A percentile compares a stretch with the other conserved stretches of the same genome.
Evolutionary conservation across 495 filamentous ascomycete genomes (phyloP).

Genomic region (Hypoxylon cercidicola): DNA sequence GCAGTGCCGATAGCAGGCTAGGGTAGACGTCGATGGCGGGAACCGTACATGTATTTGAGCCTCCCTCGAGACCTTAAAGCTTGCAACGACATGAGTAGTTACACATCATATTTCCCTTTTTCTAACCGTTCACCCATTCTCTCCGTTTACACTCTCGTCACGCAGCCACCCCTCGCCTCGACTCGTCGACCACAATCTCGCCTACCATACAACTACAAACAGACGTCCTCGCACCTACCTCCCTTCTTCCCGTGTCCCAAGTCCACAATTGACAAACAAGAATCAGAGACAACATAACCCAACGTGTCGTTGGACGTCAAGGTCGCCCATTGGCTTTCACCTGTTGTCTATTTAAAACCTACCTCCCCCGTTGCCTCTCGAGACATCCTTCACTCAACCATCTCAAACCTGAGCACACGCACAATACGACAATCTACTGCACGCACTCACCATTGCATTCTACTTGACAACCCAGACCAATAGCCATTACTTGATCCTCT

Average conservation of each 20-base stretch:
- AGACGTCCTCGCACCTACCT: slow-evolving; percentile 12
- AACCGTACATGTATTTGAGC: slow-evolving; percentile 28
- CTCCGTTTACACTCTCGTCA: slow-evolving; percentile 25
- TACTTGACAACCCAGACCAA: neutral
- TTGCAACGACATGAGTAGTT: slow-evolving; percentile 36
- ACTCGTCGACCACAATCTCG: slow-evolving; percentile 20
- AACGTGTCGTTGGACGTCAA: slow-evolving; percentile 35
- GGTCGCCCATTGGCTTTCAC: slow-evolving; percentile 22
- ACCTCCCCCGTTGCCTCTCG: slow-evolving; percentile 11
- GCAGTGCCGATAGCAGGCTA: slow-evolving; percentile 30
- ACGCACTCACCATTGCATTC: slow-evolving; percentile 7
- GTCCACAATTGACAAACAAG: slow-evolving; percentile 45
- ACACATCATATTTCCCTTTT: slow-evolving; percentile 37
- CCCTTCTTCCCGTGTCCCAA: slow-evolving; percentile 24
- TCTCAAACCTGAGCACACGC: neutral
- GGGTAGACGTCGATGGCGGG: slow-evolving; percentile 20
- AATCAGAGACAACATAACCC: slow-evolving; percentile 26
- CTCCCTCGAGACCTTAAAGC: slow-evolving; percentile 18
- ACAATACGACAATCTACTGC: neutral
- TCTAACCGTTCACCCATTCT: slow-evolving; percentile 20
- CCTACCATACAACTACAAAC: slow-evolving; percentile 39
- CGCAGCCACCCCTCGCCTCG: slow-evolving; percentile 29
- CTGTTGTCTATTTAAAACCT: slow-evolving; percentile 33
- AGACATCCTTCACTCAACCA: slow-evolving; percentile 1
- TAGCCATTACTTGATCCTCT: slow-evolving; percentile 8